Percentiles rank a stretch among this genome's conserved stretches.
Evolutionary conservation across 192 early-diverging fungal species (phyloP).

Genomic region (Pilobolus umbonatus): DNA sequence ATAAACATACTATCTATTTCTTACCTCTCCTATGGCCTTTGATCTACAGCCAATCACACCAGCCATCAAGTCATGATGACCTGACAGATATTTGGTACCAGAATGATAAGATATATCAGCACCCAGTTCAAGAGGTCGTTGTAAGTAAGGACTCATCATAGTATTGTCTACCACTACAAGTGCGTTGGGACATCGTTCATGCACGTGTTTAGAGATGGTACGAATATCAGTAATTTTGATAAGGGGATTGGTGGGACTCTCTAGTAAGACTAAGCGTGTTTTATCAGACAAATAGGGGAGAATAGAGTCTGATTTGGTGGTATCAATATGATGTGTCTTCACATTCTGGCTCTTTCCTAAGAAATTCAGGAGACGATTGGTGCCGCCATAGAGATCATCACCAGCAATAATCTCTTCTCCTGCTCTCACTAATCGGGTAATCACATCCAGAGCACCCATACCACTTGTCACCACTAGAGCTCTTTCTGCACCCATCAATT

Average conservation of each 20-base stretch:
- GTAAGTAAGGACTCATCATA: constrained; percentile 97
- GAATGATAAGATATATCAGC: constrained; percentile 95
- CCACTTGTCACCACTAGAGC: constrained; percentile 86
- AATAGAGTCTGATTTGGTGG: constrained; percentile 64
- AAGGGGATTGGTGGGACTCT: constrained; percentile 95
- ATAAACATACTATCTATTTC: constrained; percentile 8
- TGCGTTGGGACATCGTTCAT: constrained; percentile 68
- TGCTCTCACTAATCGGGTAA: constrained; percentile 77
- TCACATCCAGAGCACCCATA: constrained; percentile 93
- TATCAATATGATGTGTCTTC: constrained; percentile 89
- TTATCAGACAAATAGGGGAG: constrained; percentile 60
- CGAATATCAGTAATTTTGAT: constrained; percentile 92
- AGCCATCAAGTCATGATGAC: constrained; percentile 99
- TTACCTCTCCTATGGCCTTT: constrained; percentile 68
- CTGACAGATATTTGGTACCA: constrained; percentile 95
- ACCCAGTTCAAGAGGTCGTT: constrained; percentile 83
- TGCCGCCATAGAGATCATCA: constrained; percentile 95
- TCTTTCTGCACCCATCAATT: constrained; percentile 86
- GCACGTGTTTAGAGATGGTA: constrained; percentile 68
- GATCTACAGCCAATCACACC: constrained; percentile 84
- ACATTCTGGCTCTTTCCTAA: constrained; percentile 72
- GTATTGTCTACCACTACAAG: constrained; percentile 97
- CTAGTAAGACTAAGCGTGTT: constrained; percentile 84
- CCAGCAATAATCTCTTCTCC: constrained; percentile 94
- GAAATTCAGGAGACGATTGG: constrained; percentile 90